Conservation (phyloP, 2,329 filamentous ascomycete species). For the Alternaria triticina region DNA sequence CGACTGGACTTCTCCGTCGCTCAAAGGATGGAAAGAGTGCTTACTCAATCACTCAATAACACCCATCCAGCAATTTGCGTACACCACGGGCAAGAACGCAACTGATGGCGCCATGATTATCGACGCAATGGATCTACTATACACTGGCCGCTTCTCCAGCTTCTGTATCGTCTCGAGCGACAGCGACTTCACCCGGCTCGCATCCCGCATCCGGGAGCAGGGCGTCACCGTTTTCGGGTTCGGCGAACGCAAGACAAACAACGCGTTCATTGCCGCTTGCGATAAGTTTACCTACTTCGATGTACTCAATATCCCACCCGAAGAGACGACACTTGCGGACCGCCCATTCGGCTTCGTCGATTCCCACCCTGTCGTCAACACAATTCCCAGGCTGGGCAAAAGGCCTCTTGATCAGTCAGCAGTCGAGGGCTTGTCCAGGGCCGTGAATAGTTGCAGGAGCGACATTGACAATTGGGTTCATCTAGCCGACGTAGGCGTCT, state of each 20-base stretch:
- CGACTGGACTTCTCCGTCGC: conserved; percentile 33
- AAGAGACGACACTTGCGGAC: not conserved
- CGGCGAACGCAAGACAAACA: conserved; percentile 36
- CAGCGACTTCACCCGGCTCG: conserved; percentile 46
- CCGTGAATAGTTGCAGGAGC: conserved; percentile 10
- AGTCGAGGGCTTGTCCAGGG: not conserved
- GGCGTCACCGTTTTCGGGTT: conserved; percentile 45
- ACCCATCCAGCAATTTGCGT: conserved; percentile 21
- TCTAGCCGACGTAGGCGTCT: conserved; percentile 30
- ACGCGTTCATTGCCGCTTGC: conserved; percentile 37
- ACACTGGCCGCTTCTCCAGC: conserved; percentile 40
- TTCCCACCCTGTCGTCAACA: not conserved
- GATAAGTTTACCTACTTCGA: conserved; percentile 40
- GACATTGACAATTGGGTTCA: conserved; percentile 32
- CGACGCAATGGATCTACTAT: conserved; percentile 46
- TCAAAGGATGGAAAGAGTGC: conserved; percentile 31
- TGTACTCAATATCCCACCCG: conserved; percentile 18
- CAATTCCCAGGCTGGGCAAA: not conserved
- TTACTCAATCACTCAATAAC: conserved; percentile 15
- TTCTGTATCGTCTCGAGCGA: conserved; percentile 47
- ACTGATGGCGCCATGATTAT: conserved; percentile 47
- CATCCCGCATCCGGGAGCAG: conserved; percentile 44
- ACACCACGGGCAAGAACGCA: conserved; percentile 30
- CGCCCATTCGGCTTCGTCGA: not conserved
- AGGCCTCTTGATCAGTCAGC: not conserved